Evolutionary conservation across 2,329 filamentous ascomycete species (phyloP).

Genomic region (Simplicillium aogashimaense): DNA sequence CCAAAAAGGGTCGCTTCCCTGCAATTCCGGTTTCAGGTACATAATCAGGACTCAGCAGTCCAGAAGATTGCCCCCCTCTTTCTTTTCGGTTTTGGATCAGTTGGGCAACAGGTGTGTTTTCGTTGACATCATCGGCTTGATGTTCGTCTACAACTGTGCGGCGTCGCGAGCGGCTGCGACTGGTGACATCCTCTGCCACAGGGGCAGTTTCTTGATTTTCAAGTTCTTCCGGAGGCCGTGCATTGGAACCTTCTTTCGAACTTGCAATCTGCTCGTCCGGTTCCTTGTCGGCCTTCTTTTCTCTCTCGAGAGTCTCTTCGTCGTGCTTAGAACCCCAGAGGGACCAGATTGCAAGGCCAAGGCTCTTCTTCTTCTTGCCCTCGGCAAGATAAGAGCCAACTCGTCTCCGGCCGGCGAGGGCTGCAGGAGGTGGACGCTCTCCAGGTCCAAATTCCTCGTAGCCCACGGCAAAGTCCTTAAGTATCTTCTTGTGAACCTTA

Average conservation of each 20-base stretch:
- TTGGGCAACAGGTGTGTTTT: constrained; percentile 31
- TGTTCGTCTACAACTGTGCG: constrained; percentile 40
- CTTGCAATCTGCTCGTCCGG: constrained; percentile 20
- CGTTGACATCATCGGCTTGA: constrained; percentile 26
- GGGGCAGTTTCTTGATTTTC: constrained; percentile 23
- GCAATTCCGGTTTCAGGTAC: constrained; percentile 38
- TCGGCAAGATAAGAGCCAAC: constrained; percentile 28
- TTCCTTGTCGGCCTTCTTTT: constrained; percentile 38
- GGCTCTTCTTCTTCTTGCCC: constrained; percentile 54
- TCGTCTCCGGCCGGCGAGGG: constrained; percentile 62
- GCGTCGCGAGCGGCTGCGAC: constrained; percentile 31
- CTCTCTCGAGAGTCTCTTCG: constrained; percentile 55
- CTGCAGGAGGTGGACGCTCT: constrained; percentile 74
- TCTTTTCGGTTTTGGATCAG: constrained; percentile 32
- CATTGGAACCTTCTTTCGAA: constrained; percentile 22
- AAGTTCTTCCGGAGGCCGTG: constrained; percentile 19
- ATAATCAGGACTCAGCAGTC: constrained; percentile 32
- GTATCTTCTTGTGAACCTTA: constrained; percentile 61
- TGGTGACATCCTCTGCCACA: constrained; percentile 10
- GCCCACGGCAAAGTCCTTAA: constrained; percentile 62
- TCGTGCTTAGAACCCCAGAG: constrained; percentile 87
- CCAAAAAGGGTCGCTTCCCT: constrained; percentile 55
- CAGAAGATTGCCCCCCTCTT: constrained; percentile 25
- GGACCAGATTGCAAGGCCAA: constrained; percentile 75
- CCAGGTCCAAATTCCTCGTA: constrained; percentile 61